These are phyloP conservation scores for Cucumis cinereus DNA, from an alignment of 306 rosid species.

Conservation along the genomic window DNA sequence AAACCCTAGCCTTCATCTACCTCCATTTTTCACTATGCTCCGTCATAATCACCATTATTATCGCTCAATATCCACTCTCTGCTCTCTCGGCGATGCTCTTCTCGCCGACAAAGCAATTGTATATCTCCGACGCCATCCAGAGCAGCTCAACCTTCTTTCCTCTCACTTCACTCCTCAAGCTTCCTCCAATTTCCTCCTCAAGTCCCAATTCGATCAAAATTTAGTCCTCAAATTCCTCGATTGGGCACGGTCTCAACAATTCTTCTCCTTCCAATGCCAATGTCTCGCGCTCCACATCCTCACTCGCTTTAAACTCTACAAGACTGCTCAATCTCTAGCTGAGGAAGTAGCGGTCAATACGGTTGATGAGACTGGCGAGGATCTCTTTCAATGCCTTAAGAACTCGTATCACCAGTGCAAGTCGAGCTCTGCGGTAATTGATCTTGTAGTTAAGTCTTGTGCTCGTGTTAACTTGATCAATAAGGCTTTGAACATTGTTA, in stretches of 20 bases:
- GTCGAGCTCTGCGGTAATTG: slow-evolving; percentile 62
- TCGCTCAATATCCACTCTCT: slow-evolving; percentile 16
- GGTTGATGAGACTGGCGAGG: slow-evolving; percentile 22
- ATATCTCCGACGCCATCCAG: slow-evolving; percentile 61
- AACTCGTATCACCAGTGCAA: slow-evolving; percentile 39
- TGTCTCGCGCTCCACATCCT: slow-evolving; percentile 80
- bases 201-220: slow-evolving; percentile 43
- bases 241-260: slow-evolving; percentile 46
- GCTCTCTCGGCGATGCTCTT: slow-evolving; percentile 18
- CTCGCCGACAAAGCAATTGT: slow-evolving; percentile 50
- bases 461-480: slow-evolving; percentile 31
- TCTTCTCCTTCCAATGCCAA: slow-evolving; percentile 49
- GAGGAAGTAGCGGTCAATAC: slow-evolving; percentile 33
- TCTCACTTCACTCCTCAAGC: slow-evolving; percentile 60
- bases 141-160: slow-evolving; percentile 31
- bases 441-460: slow-evolving; percentile 60
- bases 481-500: slow-evolving; percentile 40
- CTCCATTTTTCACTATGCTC: slow-evolving; percentile 20
- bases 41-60: slow-evolving; percentile 11
- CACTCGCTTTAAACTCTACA: slow-evolving; percentile 65
- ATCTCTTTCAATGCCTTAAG: slow-evolving; percentile 38
- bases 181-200: slow-evolving; percentile 58
- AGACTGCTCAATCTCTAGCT: slow-evolving; percentile 59
- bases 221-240: slow-evolving; percentile 40
- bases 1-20: neutral